These are phyloP conservation scores for Hypoxylon sp. DNA, from an alignment of 2,329 filamentous ascomycete species.

Conservation along the genomic window DNA sequence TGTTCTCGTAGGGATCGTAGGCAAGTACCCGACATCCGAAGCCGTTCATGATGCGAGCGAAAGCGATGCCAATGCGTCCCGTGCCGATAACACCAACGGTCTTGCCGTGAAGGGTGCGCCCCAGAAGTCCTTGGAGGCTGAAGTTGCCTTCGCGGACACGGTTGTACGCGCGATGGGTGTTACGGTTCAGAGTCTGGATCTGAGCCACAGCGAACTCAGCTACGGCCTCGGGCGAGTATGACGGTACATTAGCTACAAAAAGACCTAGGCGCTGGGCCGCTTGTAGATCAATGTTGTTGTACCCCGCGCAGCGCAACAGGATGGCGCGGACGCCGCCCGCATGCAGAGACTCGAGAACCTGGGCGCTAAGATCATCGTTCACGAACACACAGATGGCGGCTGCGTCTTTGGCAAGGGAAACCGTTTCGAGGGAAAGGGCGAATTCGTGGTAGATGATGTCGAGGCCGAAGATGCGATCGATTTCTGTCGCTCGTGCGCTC, in stretches of 20 bases:
- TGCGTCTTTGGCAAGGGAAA: constrained; percentile 65
- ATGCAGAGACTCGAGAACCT: constrained; percentile 67
- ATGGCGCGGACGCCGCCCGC: constrained; percentile 68
- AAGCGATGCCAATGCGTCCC: constrained; percentile 74
- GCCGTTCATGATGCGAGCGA: constrained; percentile 73
- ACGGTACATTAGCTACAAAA: constrained; percentile 76
- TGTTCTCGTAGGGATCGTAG: constrained; percentile 69
- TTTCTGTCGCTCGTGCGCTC: constrained; percentile 57
- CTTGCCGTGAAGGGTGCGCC: constrained; percentile 73
- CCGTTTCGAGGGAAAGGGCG: constrained; percentile 69
- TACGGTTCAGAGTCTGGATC: constrained; percentile 76
- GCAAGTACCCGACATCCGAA: constrained; percentile 76
- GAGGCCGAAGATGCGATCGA: constrained; percentile 56
- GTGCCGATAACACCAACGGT: constrained; percentile 77
- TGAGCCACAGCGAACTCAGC: constrained; percentile 79
- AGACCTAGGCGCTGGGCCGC: constrained; percentile 68
- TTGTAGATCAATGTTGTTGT: constrained; percentile 75
- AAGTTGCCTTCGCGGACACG: constrained; percentile 79
- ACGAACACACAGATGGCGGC: constrained; percentile 77
- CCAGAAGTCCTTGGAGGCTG: constrained; percentile 73
- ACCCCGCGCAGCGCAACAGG: constrained; percentile 77
- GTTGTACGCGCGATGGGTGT: constrained; percentile 77
- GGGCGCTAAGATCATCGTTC: constrained; percentile 70
- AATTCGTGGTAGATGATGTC: constrained; percentile 72
- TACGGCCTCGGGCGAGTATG: constrained; percentile 78